Conservation (phyloP, 2,329 filamentous ascomycete genomes). For the Alternaria tenuissima region DNA sequence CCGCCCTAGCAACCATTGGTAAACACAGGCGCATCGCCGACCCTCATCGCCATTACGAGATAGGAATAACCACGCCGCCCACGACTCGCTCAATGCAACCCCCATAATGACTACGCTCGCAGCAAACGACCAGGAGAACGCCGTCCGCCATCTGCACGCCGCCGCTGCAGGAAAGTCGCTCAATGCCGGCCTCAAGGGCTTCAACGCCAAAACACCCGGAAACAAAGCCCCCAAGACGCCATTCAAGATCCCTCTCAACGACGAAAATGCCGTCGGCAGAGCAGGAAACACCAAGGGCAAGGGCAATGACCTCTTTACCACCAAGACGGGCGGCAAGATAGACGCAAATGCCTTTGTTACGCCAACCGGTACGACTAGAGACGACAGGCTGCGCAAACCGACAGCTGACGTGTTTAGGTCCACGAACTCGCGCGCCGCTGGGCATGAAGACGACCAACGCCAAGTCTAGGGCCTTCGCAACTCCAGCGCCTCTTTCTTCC, state of each 20-base stretch:
- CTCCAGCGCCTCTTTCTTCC: conserved; percentile 67
- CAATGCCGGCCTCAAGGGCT: conserved; percentile 68
- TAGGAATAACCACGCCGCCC: conserved; percentile 15
- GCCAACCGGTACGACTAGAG: conserved; percentile 70
- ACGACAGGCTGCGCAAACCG: conserved; percentile 3
- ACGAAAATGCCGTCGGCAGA: conserved; percentile 79
- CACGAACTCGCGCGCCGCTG: conserved; percentile 77
- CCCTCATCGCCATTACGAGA: conserved; percentile 9
- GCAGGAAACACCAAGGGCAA: conserved; percentile 68
- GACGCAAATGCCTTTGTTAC: conserved; percentile 76
- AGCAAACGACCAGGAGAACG: conserved; percentile 85
- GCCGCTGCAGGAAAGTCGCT: conserved; percentile 74
- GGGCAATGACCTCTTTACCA: conserved; percentile 62
- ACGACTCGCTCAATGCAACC: conserved; percentile 43
- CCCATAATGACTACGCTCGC: conserved; percentile 71
- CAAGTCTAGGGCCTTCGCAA: conserved; percentile 75
- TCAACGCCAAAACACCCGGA: conserved; percentile 80
- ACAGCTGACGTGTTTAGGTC: conserved; percentile 15
- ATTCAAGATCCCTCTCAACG: conserved; percentile 77
- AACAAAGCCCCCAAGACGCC: conserved; percentile 82
- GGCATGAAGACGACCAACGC: conserved; percentile 97
- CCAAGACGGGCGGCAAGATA: conserved; percentile 60
- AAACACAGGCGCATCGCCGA: conserved; percentile 33
- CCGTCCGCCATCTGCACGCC: conserved; percentile 77
- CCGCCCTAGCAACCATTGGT: conserved; percentile 38